phyloP scores from a whole-genome alignment of 352 stramenopile species.

The Elongisporangium senticosum region DNA sequence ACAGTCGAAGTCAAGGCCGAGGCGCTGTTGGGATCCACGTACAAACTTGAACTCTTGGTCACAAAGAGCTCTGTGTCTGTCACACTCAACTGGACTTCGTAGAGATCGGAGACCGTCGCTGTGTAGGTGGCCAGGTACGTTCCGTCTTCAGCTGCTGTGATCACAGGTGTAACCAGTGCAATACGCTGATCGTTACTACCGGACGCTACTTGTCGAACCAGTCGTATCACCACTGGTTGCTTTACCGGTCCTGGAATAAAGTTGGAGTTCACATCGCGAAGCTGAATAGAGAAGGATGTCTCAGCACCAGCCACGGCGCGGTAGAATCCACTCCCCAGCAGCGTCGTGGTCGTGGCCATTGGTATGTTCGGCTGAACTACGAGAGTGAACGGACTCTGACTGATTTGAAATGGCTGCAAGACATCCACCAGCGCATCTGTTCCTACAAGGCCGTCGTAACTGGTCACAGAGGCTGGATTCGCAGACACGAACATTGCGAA shows the following conservation, averaged over 20 bases:
- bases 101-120: conserved; percentile 19
- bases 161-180: neutral
- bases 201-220: conserved; percentile 2
- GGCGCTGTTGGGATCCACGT: conserved; percentile 24
- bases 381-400: conserved; percentile 37
- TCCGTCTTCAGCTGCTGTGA: conserved; percentile 2
- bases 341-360: conserved; percentile 22
- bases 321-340: conserved; percentile 23
- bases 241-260: neutral
- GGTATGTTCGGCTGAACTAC: conserved; percentile 28
- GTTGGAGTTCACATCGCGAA: conserved; percentile 25
- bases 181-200: conserved; percentile 7
- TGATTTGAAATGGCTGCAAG: conserved; percentile 32
- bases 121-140: conserved; percentile 23
- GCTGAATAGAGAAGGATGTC: conserved; percentile 27
- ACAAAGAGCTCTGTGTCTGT: conserved; percentile 18
- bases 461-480: conserved; percentile 12
- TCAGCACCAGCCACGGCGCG: conserved; percentile 26
- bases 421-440: conserved; percentile 20
- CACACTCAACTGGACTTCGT: conserved; percentile 30
- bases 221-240: neutral
- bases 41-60: conserved; percentile 21
- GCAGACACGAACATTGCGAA: conserved; percentile 41
- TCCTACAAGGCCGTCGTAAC: conserved; percentile 9
- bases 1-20: conserved; percentile 26